Base-by-base conservation (phyloP, 2,329 filamentous ascomycete genomes). In the Calonectria ilicicola region DNA sequence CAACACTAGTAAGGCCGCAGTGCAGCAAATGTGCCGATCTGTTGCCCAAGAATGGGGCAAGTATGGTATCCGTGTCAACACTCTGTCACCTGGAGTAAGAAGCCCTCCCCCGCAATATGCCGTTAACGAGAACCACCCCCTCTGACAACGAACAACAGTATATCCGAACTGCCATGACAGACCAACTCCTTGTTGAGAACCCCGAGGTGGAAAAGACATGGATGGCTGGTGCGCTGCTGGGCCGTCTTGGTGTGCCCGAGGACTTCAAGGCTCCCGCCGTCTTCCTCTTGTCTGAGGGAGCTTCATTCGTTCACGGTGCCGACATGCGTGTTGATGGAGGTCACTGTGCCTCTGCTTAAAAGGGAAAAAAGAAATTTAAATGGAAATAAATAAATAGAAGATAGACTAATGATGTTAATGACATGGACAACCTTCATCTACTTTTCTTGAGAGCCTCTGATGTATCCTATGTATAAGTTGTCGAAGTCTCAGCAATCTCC, bases 31-130 rank as follows among this genome's bases (percentile, higher is more conserved):
- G 56, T 88, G 84, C 23, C 87, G 90, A 47, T 91, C 90, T 63
- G 84, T 92, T 4, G 91, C 91, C 7, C 84, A 89, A 23, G 91
- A 92, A 83, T 92, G 91, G 91, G 91, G 90, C 23, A 83, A 87
- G 69, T 85, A 91, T 80, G 89, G 89, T 29, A 93, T 93, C 67
- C 86, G 92, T 10, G 89, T 93, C 72, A 93, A 93, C 81, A 92
- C 90, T 1, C 85, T 93, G 56, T 92, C 90, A 56, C 91, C 92
- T 0, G 91, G 92, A 3, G 84, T 86, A 82, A 72, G 82, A 78
- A 23, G 23, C 23, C 27, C 12, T n/a, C 44, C 38, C 23, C 35
- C 27, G 5, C 4, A n/a, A 1, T 10, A 42, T n/a, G 9, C 23
- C 8, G 3, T 17, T 23, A 12, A 40, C 14, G 21, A 14, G 17